phyloP scores from a whole-genome alignment of 2,329 filamentous ascomycete species.

The Fusarium humuli region DNA sequence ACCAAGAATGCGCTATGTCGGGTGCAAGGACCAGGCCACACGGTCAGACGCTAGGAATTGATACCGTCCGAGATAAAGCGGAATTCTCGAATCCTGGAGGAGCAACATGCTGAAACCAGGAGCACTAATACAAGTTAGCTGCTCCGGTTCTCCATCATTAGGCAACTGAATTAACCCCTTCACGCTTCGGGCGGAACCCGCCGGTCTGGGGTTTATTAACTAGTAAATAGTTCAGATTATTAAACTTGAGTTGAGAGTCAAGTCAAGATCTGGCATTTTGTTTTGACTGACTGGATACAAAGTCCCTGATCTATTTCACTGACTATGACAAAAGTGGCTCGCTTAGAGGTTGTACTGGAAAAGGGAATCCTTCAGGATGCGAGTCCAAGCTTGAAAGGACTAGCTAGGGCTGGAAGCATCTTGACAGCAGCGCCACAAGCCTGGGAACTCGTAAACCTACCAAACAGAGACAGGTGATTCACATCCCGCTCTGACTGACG shows the following conservation, averaged over 20 bases:
- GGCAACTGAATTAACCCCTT: conserved; percentile 17
- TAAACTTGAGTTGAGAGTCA: not conserved
- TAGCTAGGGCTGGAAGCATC: conserved; percentile 29
- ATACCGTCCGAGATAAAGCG: conserved; percentile 1
- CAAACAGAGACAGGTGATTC: conserved; percentile 19
- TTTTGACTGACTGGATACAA: not conserved
- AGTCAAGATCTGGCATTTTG: conserved; percentile 17
- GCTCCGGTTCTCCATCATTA: conserved; percentile 2
- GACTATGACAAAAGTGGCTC: conserved; percentile 4
- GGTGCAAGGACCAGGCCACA: conserved; percentile 35
- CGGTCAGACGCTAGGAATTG: not conserved
- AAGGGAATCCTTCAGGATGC: conserved; percentile 24
- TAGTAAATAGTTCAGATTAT: not conserved
- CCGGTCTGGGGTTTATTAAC: not conserved
- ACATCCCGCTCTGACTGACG: not conserved
- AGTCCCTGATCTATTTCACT: not conserved
- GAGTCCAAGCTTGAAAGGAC: conserved; percentile 8
- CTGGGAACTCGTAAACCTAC: conserved; percentile 13
- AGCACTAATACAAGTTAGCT: not conserved
- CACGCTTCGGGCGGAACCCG: not conserved
- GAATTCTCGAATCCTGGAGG: conserved; percentile 11
- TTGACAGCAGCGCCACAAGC: conserved; percentile 30
- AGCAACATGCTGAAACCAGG: conserved; percentile 19
- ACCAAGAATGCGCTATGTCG: conserved; percentile 11
- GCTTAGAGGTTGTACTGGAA: not conserved